Evolutionary conservation across 176 grass and related monocot species (phyloP).

Genomic region (Raddia distichophylla): DNA sequence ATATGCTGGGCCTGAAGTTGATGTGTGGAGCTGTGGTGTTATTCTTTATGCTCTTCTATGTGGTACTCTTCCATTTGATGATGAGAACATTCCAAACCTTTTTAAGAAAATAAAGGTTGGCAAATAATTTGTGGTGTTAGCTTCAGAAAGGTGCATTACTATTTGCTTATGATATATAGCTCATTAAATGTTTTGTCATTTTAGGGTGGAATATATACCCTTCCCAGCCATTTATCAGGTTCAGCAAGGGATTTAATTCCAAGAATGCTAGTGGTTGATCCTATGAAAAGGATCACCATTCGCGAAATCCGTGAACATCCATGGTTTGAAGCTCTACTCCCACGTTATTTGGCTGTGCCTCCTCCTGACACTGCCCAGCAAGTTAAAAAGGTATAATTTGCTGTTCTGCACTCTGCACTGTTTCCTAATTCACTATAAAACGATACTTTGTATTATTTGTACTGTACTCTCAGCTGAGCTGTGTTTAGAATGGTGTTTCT

Average conservation of each 20-base stretch:
- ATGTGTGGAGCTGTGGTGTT: constrained; percentile 80
- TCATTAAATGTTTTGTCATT: constrained; percentile 15
- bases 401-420: neutral
- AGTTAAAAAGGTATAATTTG: constrained; percentile 63
- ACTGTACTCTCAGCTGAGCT: neutral
- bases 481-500: neutral
- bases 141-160: neutral
- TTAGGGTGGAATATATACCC: constrained; percentile 72
- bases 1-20: constrained; percentile 79
- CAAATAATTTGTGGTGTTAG: neutral
- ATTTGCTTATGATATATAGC: constrained; percentile 19
- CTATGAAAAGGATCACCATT: constrained; percentile 76
- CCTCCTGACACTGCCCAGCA: constrained; percentile 68
- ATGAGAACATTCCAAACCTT: constrained; percentile 78
- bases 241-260: constrained; percentile 72
- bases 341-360: constrained; percentile 69
- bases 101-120: constrained; percentile 87
- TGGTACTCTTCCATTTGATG: constrained; percentile 79
- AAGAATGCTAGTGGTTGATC: constrained; percentile 75
- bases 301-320: constrained; percentile 69
- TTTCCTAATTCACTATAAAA: constrained; percentile 4
- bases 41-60: constrained; percentile 84
- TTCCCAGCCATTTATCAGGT: constrained; percentile 74
- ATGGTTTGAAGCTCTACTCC: constrained; percentile 68
- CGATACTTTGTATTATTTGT: constrained; percentile 3